Conservation (phyloP, 106 monocot genomes). For the Triglochin maritima region DNA sequence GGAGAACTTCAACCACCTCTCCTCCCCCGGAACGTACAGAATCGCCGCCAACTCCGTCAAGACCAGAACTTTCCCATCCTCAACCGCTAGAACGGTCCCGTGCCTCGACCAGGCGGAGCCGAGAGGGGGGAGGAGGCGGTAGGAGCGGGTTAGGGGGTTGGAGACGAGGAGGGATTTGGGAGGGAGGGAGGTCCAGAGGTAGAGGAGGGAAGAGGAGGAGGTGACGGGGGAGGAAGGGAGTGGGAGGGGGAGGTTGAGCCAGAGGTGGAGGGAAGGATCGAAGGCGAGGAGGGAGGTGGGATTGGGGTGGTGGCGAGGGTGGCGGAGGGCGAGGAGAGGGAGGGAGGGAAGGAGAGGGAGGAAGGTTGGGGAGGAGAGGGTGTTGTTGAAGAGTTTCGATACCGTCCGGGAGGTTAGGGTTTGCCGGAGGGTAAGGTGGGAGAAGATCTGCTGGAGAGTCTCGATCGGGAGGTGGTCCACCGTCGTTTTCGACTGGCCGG, state of each 20-base stretch:
- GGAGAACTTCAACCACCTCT: slow-evolving; percentile 66
- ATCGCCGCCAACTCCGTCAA: slow-evolving; percentile 88
- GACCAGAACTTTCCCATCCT: slow-evolving; percentile 53
- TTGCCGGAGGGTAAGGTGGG: slow-evolving; percentile 42
- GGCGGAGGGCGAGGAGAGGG: slow-evolving; percentile 54
- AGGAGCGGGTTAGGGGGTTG: slow-evolving; percentile 69
- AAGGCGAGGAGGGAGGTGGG: slow-evolving; percentile 25
- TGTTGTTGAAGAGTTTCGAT: slow-evolving; percentile 32
- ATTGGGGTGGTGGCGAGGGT: slow-evolving; percentile 20
- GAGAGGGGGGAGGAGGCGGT: slow-evolving; percentile 62
- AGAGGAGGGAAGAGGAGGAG: slow-evolving; percentile 36
- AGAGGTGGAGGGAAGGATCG: slow-evolving; percentile 34
- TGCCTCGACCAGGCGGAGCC: slow-evolving; percentile 98
- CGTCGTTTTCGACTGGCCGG: neutral
- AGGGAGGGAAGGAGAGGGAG: slow-evolving; percentile 33
- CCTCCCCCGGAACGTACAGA: slow-evolving; percentile 33
- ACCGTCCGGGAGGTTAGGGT: slow-evolving; percentile 36
- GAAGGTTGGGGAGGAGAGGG: slow-evolving; percentile 35
- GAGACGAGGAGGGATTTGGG: slow-evolving; percentile 63
- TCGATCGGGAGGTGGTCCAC: slow-evolving; percentile 51
- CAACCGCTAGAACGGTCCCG: slow-evolving; percentile 79
- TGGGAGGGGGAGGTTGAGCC: slow-evolving; percentile 30
- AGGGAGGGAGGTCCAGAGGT: slow-evolving; percentile 24
- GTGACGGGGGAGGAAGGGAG: slow-evolving; percentile 34
- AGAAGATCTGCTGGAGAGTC: slow-evolving; percentile 46